Evolutionary conservation across 225 moss, liverwort and hornwort genomes (phyloP).

Genomic region (Physcomitrium patens): DNA sequence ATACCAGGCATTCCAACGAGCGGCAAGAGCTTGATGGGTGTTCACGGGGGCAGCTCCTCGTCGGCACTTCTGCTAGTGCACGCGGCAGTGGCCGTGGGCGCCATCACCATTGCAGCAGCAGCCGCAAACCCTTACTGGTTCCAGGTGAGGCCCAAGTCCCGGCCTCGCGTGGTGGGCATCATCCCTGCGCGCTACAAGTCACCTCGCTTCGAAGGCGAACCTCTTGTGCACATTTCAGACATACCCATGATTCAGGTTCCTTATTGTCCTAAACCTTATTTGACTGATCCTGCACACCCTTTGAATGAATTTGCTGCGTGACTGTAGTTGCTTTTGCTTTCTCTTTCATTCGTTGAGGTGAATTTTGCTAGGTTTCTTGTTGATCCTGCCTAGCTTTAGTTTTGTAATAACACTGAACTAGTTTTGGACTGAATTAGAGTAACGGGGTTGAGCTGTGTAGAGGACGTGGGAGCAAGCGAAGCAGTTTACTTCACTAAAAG

Average conservation of each 20-base stretch:
- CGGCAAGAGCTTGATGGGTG: slow-evolving; percentile 46
- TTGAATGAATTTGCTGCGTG: not conserved
- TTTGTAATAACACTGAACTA: not conserved
- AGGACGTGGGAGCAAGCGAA: slow-evolving; percentile 99
- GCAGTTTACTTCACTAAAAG: slow-evolving; percentile 69
- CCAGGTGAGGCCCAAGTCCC: slow-evolving; percentile 43
- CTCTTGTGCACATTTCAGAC: slow-evolving; percentile 82
- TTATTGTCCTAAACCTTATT: not conserved
- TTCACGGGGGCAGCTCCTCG: slow-evolving; percentile 28
- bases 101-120: slow-evolving; percentile 52
- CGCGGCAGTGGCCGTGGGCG: slow-evolving; percentile 49
- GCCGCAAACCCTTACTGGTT: slow-evolving; percentile 56
- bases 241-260: slow-evolving; percentile 98
- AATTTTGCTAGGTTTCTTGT: not conserved
- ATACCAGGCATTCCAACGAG: slow-evolving; percentile 59
- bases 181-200: slow-evolving; percentile 94
- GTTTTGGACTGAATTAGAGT: slow-evolving; percentile 25
- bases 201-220: slow-evolving; percentile 91
- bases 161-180: slow-evolving; percentile 80
- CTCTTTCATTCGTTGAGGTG: not conserved
- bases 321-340: not conserved
- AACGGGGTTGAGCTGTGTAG: slow-evolving; percentile 50
- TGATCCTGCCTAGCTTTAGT: slow-evolving; percentile 29
- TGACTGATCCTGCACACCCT: not conserved
- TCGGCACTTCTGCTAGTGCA: slow-evolving; percentile 55